Evolutionary conservation across 257 asterid species (phyloP).

Genomic region (Parsonsia alboflavescens): DNA sequence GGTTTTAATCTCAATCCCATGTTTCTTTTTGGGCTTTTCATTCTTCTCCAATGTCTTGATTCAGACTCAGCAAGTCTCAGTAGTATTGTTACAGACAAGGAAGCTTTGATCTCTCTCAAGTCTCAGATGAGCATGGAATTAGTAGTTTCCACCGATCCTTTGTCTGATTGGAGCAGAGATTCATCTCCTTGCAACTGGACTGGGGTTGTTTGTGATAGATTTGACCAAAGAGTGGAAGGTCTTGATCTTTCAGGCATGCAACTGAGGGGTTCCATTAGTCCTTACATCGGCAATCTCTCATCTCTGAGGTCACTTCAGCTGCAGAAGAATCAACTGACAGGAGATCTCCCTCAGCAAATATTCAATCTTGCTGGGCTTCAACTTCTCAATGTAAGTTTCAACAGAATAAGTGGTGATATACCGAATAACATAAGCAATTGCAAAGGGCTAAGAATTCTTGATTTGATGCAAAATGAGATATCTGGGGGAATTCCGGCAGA

Average conservation of each 20-base stretch:
- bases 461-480: constrained; percentile 42
- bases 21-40: background rate
- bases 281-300: constrained; percentile 49
- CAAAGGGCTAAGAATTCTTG: constrained; percentile 30
- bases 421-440: constrained; percentile 38
- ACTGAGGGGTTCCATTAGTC: constrained; percentile 45
- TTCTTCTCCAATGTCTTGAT: background rate
- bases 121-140: constrained; percentile 26
- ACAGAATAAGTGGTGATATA: constrained; percentile 32
- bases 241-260: constrained; percentile 42
- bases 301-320: constrained; percentile 42
- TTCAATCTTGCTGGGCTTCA: constrained; percentile 34
- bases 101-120: constrained; percentile 47
- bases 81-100: constrained; percentile 32
- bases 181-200: constrained; percentile 62
- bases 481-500: constrained; percentile 38
- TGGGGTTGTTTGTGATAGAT: constrained; percentile 41
- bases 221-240: constrained; percentile 24
- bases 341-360: constrained; percentile 39
- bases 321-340: constrained; percentile 41
- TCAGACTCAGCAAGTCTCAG: constrained; percentile 24
- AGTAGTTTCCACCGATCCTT: constrained; percentile 19
- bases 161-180: constrained; percentile 40
- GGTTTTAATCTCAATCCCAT: background rate
- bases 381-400: constrained; percentile 31